Conservation (phyloP, 768 basidiomycete genomes). For the Podaxis carcinomalis region DNA sequence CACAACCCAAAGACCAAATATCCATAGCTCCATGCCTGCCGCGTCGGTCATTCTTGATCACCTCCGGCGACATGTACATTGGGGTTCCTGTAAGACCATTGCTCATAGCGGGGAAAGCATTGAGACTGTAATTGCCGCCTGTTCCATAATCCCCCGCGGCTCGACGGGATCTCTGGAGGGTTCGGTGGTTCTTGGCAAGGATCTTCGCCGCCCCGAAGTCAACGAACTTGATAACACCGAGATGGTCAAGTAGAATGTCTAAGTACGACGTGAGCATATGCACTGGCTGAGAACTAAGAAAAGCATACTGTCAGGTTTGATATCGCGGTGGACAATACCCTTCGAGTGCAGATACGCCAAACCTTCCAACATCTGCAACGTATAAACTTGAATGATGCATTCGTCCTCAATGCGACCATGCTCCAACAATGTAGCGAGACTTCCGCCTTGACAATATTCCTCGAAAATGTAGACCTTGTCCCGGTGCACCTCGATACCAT, state of each 20-base stretch:
- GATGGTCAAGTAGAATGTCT: constrained; percentile 92
- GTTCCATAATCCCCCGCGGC: constrained; percentile 33
- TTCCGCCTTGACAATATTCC: constrained; percentile 96
- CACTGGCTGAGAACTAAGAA: background rate
- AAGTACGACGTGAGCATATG: background rate
- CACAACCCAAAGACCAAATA: constrained; percentile 96
- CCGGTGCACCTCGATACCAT: constrained; percentile 97
- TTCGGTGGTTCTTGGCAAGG: constrained; percentile 83
- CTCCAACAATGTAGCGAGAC: constrained; percentile 82
- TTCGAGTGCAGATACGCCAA: constrained; percentile 90
- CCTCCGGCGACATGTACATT: constrained; percentile 99
- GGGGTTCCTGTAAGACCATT: constrained; percentile 95
- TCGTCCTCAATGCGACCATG: constrained; percentile 97
- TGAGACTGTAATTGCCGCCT: constrained; percentile 17
- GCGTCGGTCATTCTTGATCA: constrained; percentile 89
- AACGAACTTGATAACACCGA: constrained; percentile 92
- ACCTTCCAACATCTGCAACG: constrained; percentile 95
- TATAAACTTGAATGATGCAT: constrained; percentile 91
- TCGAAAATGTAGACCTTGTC: constrained; percentile 99
- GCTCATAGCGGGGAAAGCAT: constrained; percentile 41
- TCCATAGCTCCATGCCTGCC: constrained; percentile 96
- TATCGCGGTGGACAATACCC: constrained; percentile 91
- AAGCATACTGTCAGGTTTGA: constrained; percentile 95
- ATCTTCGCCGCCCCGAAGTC: constrained; percentile 98
- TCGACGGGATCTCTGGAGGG: constrained; percentile 71